A percentile compares a stretch with the other conserved stretches of the same genome.
phyloP scores from a whole-genome alignment of 2,329 filamentous ascomycete genomes.

The Amesomyces nigricolor region DNA sequence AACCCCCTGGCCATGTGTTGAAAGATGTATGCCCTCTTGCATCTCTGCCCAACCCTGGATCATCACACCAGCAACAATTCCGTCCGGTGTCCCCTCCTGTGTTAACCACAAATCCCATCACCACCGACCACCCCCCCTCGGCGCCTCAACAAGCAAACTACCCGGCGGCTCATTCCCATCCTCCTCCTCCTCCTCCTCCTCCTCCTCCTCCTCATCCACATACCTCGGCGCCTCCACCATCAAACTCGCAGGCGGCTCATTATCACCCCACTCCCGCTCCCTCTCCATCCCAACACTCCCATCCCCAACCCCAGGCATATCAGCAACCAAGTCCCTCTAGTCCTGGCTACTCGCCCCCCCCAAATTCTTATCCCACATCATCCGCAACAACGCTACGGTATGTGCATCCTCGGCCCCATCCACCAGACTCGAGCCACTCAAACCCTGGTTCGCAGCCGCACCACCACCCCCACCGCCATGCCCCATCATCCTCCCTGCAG shows the following conservation, averaged over 20 bases:
- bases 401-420: conserved; percentile 48
- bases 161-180: not conserved
- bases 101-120: too few species aligned
- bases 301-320: not conserved
- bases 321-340: conserved; percentile 24
- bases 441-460: conserved; percentile 18
- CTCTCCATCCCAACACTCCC: not conserved
- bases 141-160: not conserved
- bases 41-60: too few species aligned
- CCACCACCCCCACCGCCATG: too few species aligned
- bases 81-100: too few species aligned
- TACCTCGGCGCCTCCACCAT: not conserved
- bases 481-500: conserved; percentile 31
- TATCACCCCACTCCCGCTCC: not conserved
- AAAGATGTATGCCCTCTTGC: too few species aligned
- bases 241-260: not conserved
- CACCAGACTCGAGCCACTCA: conserved; percentile 47
- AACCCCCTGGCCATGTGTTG: too few species aligned
- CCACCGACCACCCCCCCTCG: not conserved
- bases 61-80: too few species aligned
- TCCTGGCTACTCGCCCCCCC: conserved; percentile 51
- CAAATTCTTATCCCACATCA: conserved; percentile 57
- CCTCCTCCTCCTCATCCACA: not conserved
- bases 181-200: not conserved
- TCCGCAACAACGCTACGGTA: conserved; percentile 47